phyloP scores from a whole-genome alignment of 768 basidiomycete genomes.

The Cystobasidium onofrii region DNA sequence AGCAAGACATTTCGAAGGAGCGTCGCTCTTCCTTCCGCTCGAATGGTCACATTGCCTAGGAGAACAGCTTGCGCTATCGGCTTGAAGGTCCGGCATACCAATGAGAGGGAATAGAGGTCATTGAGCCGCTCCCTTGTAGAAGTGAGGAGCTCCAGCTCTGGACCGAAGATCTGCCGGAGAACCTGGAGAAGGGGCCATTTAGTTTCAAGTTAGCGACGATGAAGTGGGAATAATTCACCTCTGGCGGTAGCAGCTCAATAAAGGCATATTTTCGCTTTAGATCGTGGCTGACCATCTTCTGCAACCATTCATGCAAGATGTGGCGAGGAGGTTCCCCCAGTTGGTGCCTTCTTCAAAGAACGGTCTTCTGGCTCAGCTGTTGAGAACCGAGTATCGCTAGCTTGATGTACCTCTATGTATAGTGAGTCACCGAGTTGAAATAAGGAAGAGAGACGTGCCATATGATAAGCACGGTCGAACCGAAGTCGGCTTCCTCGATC shows the following conservation, averaged over 20 bases:
- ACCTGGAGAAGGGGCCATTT: not conserved
- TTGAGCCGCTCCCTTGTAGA: conserved; percentile 8
- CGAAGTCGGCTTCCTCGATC: no score
- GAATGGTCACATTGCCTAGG: not conserved
- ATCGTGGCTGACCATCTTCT: not conserved
- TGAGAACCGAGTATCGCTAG: no score
- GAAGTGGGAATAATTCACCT: not conserved
- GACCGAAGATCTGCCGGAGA: conserved; percentile 1
- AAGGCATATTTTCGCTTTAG: not conserved
- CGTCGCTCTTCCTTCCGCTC: conserved; percentile 20
- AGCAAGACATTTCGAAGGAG: conserved; percentile 3
- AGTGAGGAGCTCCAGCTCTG: conserved; percentile 16
- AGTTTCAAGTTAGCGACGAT: not conserved
- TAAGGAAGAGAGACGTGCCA: no score
- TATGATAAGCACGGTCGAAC: no score
- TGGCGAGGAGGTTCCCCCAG: not conserved
- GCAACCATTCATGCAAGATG: not conserved
- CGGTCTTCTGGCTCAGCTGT: no score
- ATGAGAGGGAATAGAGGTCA: conserved; percentile 5
- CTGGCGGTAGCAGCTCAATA: not conserved
- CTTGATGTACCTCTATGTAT: no score
- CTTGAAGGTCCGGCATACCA: not conserved
- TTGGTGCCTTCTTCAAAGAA: no score
- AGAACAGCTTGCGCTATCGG: conserved; percentile 8
- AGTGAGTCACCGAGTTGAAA: no score